Evolutionary conservation across 495 filamentous ascomycete species (phyloP).

Genomic region (Thermothielavioides terrestris): DNA sequence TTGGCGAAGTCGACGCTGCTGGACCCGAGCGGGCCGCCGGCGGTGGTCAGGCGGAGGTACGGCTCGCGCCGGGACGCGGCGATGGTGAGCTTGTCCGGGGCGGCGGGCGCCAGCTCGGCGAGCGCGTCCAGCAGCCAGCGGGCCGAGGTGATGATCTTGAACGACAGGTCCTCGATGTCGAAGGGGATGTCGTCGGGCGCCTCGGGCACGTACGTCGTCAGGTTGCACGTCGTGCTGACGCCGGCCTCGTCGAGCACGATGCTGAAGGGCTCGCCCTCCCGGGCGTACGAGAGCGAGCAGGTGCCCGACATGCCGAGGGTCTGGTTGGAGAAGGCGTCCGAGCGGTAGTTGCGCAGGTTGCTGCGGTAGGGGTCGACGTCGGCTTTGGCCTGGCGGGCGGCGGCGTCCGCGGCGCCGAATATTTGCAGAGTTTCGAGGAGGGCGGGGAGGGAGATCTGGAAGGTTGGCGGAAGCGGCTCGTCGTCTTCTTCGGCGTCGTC

Average conservation of each 20-base stretch:
- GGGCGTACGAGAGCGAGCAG: constrained; percentile 69
- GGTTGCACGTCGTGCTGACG: constrained; percentile 84
- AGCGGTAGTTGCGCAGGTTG: constrained; percentile 47
- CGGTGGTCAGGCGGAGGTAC: constrained; percentile 64
- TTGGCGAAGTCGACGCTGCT: constrained; percentile 77
- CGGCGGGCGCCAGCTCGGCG: constrained; percentile 67
- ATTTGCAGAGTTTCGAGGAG: constrained; percentile 93
- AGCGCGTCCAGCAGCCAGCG: constrained; percentile 78
- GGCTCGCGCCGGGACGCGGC: constrained; percentile 56
- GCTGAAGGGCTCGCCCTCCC: constrained; percentile 64
- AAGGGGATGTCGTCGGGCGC: constrained; percentile 69
- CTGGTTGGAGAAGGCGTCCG: constrained; percentile 67
- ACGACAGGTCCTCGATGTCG: constrained; percentile 62
- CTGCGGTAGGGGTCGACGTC: constrained; percentile 44
- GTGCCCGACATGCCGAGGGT: constrained; percentile 69
- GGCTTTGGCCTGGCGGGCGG: constrained; percentile 43
- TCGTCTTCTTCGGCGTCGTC: constrained; percentile 27
- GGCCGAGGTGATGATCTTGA: constrained; percentile 92
- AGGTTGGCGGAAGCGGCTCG: constrained; percentile 40
- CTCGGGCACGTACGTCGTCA: constrained; percentile 80
- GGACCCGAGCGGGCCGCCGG: constrained; percentile 62
- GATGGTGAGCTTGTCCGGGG: constrained; percentile 52
- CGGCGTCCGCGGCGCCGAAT: constrained; percentile 67
- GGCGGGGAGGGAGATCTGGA: constrained; percentile 77
- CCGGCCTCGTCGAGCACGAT: constrained; percentile 74